These are phyloP conservation scores for Vararia minispora DNA, from an alignment of 768 basidiomycete genomes.

Conservation along the genomic window DNA sequence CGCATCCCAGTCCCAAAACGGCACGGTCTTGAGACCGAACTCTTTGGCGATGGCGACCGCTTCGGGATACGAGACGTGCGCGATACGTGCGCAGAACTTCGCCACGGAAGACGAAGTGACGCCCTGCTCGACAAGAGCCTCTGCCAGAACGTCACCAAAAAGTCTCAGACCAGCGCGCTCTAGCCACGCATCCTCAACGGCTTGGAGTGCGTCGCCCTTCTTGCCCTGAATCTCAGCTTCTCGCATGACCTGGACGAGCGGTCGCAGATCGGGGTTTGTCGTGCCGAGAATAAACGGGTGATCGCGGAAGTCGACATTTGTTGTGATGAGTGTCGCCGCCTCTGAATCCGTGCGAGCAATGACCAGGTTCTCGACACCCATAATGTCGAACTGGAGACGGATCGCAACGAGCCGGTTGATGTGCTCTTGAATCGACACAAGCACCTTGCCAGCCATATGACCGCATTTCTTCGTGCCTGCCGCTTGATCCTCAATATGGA, in stretches of 20 bases:
- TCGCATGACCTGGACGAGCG: constrained; percentile 73
- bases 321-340: constrained; percentile 92
- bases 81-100: constrained; percentile 52
- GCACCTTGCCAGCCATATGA: constrained; percentile 92
- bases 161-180: constrained; percentile 66
- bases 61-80: constrained; percentile 55
- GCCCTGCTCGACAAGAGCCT: constrained; percentile 48
- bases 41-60: constrained; percentile 70
- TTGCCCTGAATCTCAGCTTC: constrained; percentile 77
- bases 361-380: constrained; percentile 93
- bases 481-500: constrained; percentile 97
- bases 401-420: constrained; percentile 97
- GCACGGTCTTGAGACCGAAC: constrained; percentile 61
- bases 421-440: constrained; percentile 96
- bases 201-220: constrained; percentile 70
- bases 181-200: constrained; percentile 84
- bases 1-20: constrained; percentile 93
- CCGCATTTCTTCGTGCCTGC: constrained; percentile 95
- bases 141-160: constrained; percentile 62
- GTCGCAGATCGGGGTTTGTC: constrained; percentile 60
- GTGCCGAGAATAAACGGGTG: constrained; percentile 93
- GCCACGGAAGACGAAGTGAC: constrained; percentile 39
- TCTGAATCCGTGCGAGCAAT: constrained; percentile 95
- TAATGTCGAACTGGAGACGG: constrained; percentile 94
- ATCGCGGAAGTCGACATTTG: constrained; percentile 96